Evolutionary conservation across 2,329 filamentous ascomycete genomes (phyloP), one percentile per base, ranked within the genome.

Genomic region (Diaporthe sp.): DNA sequence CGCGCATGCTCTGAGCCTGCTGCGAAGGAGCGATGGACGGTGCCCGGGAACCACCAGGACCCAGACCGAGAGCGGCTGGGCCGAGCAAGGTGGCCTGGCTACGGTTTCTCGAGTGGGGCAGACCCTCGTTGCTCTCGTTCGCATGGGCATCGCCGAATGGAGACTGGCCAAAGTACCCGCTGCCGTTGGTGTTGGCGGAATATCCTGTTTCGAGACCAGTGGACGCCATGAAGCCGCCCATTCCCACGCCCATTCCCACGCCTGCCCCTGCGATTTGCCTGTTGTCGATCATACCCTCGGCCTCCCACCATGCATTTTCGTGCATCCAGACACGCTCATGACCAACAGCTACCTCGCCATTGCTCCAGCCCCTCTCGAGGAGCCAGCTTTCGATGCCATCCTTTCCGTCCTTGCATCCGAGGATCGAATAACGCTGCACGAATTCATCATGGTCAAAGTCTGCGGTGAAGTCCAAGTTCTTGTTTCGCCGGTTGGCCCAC

Each of bases 381-480:
- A 97, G 89, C 95, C 96, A 99, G 79, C 90, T 97, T 81, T 98
- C 95, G 70, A 98, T 95, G 63, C 96, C 97, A 76, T 99, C 97
- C 76, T 92, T 92, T 73, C 97, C 97, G 77, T 97, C 95, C 78
- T 93, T 91, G 82, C 97, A 99, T 19, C 97, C 97, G 0, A 99
- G 89, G 8, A 91, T 87, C 7, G 92, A 88, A 81, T 98, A 99
- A 58, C 97, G 92, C 78, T 93, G 92, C 27, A 92, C 90, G 79
- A 99, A 98, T 82, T 99, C 97, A 22, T 98, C 94, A 7, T 96
- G 86, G 79, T 99, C 97, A 78, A 98, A 99, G 80, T 99, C 97
- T 1, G 96, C 95, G 0, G 97, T 99, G 83, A 97, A 99, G 81
- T 99, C 97, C 3, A 98, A 91, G 79, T 93, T 92, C 81, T 94